Evolutionary conservation across 352 stramenopile genomes (phyloP), one percentile per base, ranked within the genome.

Genomic region (Phytopythium aichiense): DNA sequence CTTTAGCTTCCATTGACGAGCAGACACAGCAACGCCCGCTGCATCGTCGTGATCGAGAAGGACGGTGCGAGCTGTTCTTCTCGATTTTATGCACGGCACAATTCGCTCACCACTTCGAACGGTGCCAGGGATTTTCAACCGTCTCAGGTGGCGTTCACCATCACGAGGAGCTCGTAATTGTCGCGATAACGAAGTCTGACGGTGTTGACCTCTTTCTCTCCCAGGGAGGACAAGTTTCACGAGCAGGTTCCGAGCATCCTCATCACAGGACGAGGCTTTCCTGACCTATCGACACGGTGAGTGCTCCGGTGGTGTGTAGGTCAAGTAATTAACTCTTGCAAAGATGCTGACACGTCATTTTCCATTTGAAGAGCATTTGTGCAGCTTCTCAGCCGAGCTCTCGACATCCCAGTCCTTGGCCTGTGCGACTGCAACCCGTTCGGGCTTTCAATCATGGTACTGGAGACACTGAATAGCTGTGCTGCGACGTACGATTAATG

Each of bases 401-500:
- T 98, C 4, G 40, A 73, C 35, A 73, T 98, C 30, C 95, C 95
- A 31, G 90, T 98, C 16, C 79, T 96, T 56, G 94, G 94, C 22
- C 51, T 98, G 20, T 95, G 88, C 48, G 95, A 98, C 67, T 98
- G 91, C 72, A 98, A 98, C 77, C 93, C 95, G 0, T 98, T 94
- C 66, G 95, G 95, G 0, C 67, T 98, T 25, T 92, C 87, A 7
- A 96, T 98, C 35, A 91, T 98, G 67, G 86, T 94, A 63, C 61
- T 13, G 15, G 3, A 15, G 5, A 2, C 18, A 0, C 22, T 7
- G 7, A 7, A 7, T 3, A 15, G 5, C 23, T 31, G 23, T 37
- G 5, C 9, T 22, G 16, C 12, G 52, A 20, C 12, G 49, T 12
- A 20, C 20, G 15, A 22, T 23, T 53, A 53, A 49, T 35, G 31